Evolutionary conservation across 768 basidiomycete species (phyloP).

Genomic region (Mycena kentingensis): DNA sequence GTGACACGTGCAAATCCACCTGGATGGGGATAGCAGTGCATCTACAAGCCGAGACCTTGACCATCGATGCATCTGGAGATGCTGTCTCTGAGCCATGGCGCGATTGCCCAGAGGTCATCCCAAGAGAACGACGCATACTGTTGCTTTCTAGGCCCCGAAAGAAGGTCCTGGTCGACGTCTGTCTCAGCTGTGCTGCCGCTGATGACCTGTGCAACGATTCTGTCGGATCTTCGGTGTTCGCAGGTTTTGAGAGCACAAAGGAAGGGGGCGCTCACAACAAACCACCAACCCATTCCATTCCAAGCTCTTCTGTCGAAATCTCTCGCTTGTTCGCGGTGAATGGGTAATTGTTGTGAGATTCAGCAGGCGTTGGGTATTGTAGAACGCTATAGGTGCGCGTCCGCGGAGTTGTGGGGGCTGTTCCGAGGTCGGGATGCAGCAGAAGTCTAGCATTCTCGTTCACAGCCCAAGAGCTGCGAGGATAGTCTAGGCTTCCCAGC

Average conservation of each 20-base stretch:
- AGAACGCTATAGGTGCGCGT: constrained; percentile 38
- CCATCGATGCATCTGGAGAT: constrained; percentile 69
- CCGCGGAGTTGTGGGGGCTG: constrained; percentile 49
- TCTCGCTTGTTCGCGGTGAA: constrained; percentile 77
- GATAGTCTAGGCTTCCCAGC: constrained; percentile 64
- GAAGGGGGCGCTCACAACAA: constrained; percentile 62
- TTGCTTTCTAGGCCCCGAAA: constrained; percentile 47
- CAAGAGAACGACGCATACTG: constrained; percentile 74
- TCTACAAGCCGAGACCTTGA: constrained; percentile 63
- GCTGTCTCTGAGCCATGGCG: constrained; percentile 76
- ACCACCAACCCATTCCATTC: constrained; percentile 72
- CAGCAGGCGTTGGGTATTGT: constrained; percentile 58
- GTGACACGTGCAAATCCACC: constrained; percentile 3
- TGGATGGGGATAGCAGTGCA: constrained; percentile 4
- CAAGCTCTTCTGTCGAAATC: constrained; percentile 53
- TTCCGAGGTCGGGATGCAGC: constrained; percentile 71
- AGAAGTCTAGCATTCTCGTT: constrained; percentile 72
- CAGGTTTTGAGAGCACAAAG: constrained; percentile 9
- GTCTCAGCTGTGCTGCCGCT: constrained; percentile 36
- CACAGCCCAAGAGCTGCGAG: constrained; percentile 54
- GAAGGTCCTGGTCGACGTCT: constrained; percentile 47
- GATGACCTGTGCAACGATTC: constrained; percentile 64
- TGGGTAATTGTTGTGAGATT: constrained; percentile 64
- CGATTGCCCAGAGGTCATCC: constrained; percentile 68
- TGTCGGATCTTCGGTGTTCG: constrained; percentile 27